Conservation (phyloP, 2,329 filamentous ascomycete species). For the Podosphaera fusca region DNA sequence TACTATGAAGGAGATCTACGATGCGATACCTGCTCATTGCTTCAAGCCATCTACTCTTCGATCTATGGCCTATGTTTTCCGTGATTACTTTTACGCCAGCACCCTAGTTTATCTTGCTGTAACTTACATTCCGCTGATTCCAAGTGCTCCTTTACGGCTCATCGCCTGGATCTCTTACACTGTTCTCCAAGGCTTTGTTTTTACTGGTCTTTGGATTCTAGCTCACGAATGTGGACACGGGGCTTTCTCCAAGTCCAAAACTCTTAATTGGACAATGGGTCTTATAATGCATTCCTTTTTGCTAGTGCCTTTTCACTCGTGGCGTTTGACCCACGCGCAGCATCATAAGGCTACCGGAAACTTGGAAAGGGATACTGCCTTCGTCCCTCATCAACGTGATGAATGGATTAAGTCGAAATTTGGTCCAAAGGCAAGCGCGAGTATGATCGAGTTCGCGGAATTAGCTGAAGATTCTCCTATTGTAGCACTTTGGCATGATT, state of each 20-base stretch:
- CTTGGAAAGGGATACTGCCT: slow-evolving; percentile 44
- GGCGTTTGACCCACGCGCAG: slow-evolving; percentile 46
- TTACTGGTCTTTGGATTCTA: slow-evolving; percentile 49
- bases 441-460: slow-evolving; percentile 21
- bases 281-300: slow-evolving; percentile 42
- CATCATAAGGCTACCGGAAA: slow-evolving; percentile 48
- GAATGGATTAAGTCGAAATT: slow-evolving; percentile 13
- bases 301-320: slow-evolving; percentile 48
- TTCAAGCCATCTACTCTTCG: slow-evolving; percentile 32
- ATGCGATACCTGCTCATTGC: slow-evolving; percentile 37
- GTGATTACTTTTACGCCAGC: slow-evolving; percentile 29
- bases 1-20: slow-evolving; percentile 18
- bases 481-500: slow-evolving; percentile 27
- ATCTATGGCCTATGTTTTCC: slow-evolving; percentile 33
- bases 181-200: slow-evolving; percentile 41
- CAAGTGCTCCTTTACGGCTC: slow-evolving; percentile 22
- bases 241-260: slow-evolving; percentile 35
- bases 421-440: slow-evolving; percentile 11
- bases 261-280: slow-evolving; percentile 38
- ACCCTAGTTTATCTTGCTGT: slow-evolving; percentile 25
- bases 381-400: slow-evolving; percentile 28
- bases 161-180: slow-evolving; percentile 35
- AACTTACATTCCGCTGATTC: slow-evolving; percentile 29
- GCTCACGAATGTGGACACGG: slow-evolving; percentile 52
- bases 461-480: slow-evolving; percentile 41